Evolutionary conservation across 2,329 filamentous ascomycete species (phyloP), one percentile per base, ranked within the genome.

Genomic region (Claviceps sp.): DNA sequence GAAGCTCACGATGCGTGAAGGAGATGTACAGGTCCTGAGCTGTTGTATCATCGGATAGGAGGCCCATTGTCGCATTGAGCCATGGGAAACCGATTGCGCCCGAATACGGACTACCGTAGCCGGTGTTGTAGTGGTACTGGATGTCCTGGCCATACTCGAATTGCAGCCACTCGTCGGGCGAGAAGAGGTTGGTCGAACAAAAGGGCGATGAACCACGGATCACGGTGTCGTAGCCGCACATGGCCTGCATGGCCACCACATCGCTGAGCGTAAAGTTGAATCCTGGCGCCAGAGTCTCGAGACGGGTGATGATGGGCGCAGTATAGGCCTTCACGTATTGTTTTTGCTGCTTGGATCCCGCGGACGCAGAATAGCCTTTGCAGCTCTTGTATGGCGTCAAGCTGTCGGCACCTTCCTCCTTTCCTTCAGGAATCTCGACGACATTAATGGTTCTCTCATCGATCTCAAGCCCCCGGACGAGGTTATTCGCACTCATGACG

Each of bases 1-100:
- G 82, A 2, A 86, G 67, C 62, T 86, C 82, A 20, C 82, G 77
- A 61, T 86, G 82, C 0, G 82, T 85, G 67, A 86, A 86, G 50
- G 78, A 81, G 42, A 85, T 71, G 59, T 81, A 83, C 7, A 86
- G 69, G 52, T 85, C 79, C 59, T 85, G 74, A 13, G 59, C 60
- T 5, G 65, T 61, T 0, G 63, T 56, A 1, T 62, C 57, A 1
- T 58, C 63, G 50, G 78, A 60, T 9, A 82, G 66, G 0, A 79
- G 66, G 9, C 67, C 59, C 0, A 78, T 70, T 0, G 80, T 81
- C 0, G 80, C 76, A 55, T 83, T 83, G 5, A 85, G 60, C 83
- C 83, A 86, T 0, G 82, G 82, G 50, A 79, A 74, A 2, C 83
- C 83, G 5, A 85, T 70, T 17, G 71, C 71, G 0, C 79, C 79